Conservation (phyloP, 2,329 filamentous ascomycete genomes). For the Colletotrichum lupini region DNA sequence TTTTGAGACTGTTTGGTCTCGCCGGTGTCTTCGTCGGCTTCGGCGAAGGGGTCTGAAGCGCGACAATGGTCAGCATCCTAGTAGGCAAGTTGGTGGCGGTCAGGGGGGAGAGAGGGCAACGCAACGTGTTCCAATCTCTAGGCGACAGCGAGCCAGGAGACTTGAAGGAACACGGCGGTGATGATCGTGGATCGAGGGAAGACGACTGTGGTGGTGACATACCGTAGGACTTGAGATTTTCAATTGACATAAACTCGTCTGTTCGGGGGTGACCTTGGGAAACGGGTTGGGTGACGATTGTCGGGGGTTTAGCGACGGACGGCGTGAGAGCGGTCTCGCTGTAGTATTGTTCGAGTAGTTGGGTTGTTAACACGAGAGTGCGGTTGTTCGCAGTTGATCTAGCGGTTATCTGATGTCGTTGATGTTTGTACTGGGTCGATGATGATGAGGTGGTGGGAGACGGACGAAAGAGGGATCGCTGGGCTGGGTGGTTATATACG, state of each 20-base stretch:
- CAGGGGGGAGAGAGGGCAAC: not conserved
- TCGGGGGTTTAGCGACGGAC: slow-evolving; percentile 62
- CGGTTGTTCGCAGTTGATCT: not conserved
- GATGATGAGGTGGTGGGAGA: slow-evolving; percentile 37
- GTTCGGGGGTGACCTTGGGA: slow-evolving; percentile 69
- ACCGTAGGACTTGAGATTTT: slow-evolving; percentile 98
- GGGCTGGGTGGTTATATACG: slow-evolving; percentile 29
- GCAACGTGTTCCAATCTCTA: not conserved
- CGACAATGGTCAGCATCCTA: slow-evolving; percentile 40
- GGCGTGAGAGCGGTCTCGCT: slow-evolving; percentile 59
- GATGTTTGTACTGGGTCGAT: slow-evolving; percentile 26
- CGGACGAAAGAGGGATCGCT: slow-evolving; percentile 27
- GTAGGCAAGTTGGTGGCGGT: slow-evolving; percentile 22
- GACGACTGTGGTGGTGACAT: slow-evolving; percentile 51
- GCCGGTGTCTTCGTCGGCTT: slow-evolving; percentile 99
- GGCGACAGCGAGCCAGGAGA: not conserved
- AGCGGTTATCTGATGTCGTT: not conserved
- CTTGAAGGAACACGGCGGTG: no score
- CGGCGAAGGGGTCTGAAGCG: slow-evolving; percentile 96
- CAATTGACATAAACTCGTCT: slow-evolving; percentile 97
- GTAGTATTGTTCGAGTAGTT: slow-evolving; percentile 12
- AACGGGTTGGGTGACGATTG: slow-evolving; percentile 59
- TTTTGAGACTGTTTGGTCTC: slow-evolving; percentile 95
- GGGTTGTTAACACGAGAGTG: not conserved
- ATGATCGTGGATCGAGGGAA: not conserved